These are phyloP conservation scores for Lactuca saligna DNA, from an alignment of 129 eudicot species.

Conservation along the genomic window DNA sequence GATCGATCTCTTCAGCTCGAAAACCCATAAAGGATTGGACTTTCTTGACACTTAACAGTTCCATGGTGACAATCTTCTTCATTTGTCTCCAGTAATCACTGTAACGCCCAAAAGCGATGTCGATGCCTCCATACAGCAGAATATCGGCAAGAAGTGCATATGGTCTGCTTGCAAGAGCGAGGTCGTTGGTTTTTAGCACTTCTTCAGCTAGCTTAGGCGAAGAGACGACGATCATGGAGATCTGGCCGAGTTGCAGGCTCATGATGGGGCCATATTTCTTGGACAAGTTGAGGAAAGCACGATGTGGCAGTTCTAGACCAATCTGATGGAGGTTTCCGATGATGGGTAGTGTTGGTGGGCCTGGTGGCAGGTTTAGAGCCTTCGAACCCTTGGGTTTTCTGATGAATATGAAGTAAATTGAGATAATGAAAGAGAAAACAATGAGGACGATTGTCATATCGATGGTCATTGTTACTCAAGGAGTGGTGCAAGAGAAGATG, in stretches of 20 bases:
- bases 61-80: slow-evolving; percentile 41
- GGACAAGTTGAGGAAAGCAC: background rate
- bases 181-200: background rate
- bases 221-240: background rate
- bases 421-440: background rate
- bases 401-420: background rate
- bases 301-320: background rate
- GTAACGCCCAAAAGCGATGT: slow-evolving; percentile 40
- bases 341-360: too few relatives aligned
- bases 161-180: background rate
- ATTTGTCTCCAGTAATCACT: slow-evolving; percentile 57
- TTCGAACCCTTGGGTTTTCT: background rate
- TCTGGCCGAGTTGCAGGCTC: background rate
- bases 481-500: background rate
- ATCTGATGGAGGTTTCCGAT: background rate
- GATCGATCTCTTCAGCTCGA: background rate
- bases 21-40: slow-evolving; percentile 31
- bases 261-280: background rate
- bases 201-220: background rate
- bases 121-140: slow-evolving; percentile 26
- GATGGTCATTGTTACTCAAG: background rate
- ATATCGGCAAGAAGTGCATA: background rate
- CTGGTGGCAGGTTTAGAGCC: background rate
- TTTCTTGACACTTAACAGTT: slow-evolving; percentile 41
- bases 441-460: background rate